Conservation (phyloP, 768 basidiomycete genomes). For the Lentinula edodes region DNA sequence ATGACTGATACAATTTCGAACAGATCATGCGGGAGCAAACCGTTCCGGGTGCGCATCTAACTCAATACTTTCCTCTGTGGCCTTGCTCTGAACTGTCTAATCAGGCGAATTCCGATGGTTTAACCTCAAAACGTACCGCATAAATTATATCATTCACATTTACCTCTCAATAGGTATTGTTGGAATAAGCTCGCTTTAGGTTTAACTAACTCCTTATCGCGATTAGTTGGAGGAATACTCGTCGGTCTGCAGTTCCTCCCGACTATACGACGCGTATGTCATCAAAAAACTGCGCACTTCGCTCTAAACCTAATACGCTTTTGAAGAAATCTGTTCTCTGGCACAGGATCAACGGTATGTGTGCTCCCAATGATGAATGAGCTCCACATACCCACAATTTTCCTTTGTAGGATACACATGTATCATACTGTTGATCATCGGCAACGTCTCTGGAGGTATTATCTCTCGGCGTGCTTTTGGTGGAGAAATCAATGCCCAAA, state of each 20-base stretch:
- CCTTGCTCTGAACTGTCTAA: neutral
- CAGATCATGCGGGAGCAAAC: neutral
- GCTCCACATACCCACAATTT: neutral
- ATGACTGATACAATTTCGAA: constrained; percentile 2
- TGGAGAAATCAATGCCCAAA: constrained; percentile 21
- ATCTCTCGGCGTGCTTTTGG: constrained; percentile 16
- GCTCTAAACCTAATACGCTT: neutral
- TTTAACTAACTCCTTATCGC: neutral
- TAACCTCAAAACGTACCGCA: constrained; percentile 12
- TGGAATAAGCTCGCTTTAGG: neutral
- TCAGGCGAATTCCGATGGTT: constrained; percentile 23
- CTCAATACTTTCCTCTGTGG: neutral
- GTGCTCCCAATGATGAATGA: neutral
- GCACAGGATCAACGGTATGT: constrained; percentile 20
- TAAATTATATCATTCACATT: constrained; percentile 19
- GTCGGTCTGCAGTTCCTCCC: constrained; percentile 20
- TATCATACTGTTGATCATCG: constrained; percentile 14
- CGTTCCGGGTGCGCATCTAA: neutral
- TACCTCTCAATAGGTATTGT: constrained; percentile 18
- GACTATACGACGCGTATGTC: constrained; percentile 17
- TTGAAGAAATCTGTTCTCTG: constrained; percentile 14
- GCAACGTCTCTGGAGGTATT: constrained; percentile 15
- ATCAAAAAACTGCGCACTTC: neutral
- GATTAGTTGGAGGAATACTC: constrained; percentile 17
- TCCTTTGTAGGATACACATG: constrained; percentile 12